Conservation (phyloP, 371 early-diverging fungal genomes). For the Mortierella sp. region DNA sequence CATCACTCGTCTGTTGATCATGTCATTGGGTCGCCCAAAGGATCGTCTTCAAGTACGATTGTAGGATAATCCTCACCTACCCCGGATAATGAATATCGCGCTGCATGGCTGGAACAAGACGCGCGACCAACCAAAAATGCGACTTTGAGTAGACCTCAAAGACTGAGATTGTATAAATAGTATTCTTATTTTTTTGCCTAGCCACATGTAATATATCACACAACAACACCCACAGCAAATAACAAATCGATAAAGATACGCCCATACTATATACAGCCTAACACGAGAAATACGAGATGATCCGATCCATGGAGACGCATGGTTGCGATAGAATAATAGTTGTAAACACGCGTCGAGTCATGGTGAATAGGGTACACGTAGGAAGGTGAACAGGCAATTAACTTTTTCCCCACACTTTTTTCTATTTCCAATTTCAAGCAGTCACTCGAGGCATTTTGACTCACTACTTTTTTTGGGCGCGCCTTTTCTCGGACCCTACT, state of each 20-base stretch:
- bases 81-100: background rate
- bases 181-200: too few relatives aligned
- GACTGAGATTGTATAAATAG: background rate
- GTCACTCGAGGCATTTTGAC: slow-evolving; percentile 6
- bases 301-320: background rate
- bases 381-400: background rate
- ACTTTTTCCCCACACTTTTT: slow-evolving; percentile 7
- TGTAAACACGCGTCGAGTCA: background rate
- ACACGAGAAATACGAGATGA: background rate
- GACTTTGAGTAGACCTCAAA: background rate
- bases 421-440: too few relatives aligned
- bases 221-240: background rate
- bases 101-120: background rate
- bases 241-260: background rate
- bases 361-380: background rate
- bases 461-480: background rate
- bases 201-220: background rate
- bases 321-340: background rate
- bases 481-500: background rate
- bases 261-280: too few relatives aligned
- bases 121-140: background rate
- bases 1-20: background rate
- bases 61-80: background rate
- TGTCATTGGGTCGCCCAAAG: slow-evolving; percentile 1
- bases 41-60: slow-evolving; percentile 22